These are phyloP conservation scores for Rhodotorula sp. DNA, from an alignment of 1,284 basidiomycete species.

Conservation along the genomic window DNA sequence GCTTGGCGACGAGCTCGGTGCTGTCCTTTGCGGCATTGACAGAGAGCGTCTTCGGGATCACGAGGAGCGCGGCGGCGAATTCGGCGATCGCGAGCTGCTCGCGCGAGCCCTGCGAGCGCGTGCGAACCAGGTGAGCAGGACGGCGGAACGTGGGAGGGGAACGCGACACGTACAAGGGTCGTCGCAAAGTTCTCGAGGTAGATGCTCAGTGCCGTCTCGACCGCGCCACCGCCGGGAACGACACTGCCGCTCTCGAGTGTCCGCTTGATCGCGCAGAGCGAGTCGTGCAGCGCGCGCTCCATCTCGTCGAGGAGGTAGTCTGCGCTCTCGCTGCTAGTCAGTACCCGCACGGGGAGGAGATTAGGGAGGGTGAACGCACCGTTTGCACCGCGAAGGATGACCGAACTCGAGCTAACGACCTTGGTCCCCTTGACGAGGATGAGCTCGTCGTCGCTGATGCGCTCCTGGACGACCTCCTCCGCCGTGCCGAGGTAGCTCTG, in stretches of 20 bases:
- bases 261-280: constrained; percentile 91
- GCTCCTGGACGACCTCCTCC: constrained; percentile 95
- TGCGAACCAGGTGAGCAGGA: background rate
- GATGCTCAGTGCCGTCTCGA: constrained; percentile 94
- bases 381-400: constrained; percentile 94
- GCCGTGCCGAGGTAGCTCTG: constrained; percentile 83
- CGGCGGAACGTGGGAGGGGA: background rate
- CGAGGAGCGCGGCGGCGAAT: constrained; percentile 87
- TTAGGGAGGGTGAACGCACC: constrained; percentile 33
- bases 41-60: constrained; percentile 95
- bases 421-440: constrained; percentile 98
- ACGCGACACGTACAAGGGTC: constrained; percentile 65
- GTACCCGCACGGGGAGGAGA: background rate
- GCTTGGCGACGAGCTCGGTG: constrained; percentile 94
- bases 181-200: constrained; percentile 99
- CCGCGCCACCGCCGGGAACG: constrained; percentile 96
- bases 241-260: constrained; percentile 95
- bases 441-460: constrained; percentile 97
- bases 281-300: constrained; percentile 96
- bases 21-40: constrained; percentile 99
- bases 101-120: constrained; percentile 74
- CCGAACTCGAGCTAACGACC: constrained; percentile 88
- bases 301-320: constrained; percentile 99
- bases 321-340: constrained; percentile 8
- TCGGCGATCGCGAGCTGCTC: constrained; percentile 99